Evolutionary conservation across 257 asterid species (phyloP).

Genomic region (Nicotiana tabacum): DNA sequence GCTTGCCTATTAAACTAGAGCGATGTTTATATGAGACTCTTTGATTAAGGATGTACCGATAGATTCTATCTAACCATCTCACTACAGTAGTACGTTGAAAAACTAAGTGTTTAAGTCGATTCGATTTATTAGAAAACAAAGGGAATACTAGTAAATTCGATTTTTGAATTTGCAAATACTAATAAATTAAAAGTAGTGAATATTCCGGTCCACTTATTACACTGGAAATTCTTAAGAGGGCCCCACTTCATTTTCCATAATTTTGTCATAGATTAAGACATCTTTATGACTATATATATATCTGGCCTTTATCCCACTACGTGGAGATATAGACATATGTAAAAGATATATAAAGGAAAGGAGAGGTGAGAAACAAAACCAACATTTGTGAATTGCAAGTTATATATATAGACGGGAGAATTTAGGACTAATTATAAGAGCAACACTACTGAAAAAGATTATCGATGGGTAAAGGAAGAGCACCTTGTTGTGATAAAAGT

Average conservation of each 20-base stretch:
- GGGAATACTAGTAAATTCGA: neutral
- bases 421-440: no score
- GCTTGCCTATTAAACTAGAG: no score
- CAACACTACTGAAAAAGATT: no score
- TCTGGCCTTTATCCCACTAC: no score
- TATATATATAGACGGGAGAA: neutral
- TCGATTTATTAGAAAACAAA: neutral
- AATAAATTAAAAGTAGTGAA: neutral
- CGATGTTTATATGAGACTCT: no score
- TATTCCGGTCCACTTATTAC: neutral
- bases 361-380: no score
- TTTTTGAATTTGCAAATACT: neutral
- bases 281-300: no score
- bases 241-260: neutral
- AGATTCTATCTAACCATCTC: neutral
- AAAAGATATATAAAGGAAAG: no score
- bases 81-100: neutral
- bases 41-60: neutral
- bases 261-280: no score
- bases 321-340: no score
- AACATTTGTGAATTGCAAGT: neutral
- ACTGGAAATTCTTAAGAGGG: neutral
- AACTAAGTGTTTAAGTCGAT: neutral
- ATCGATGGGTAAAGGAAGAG: conserved; percentile 48
- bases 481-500: conserved; percentile 70